phyloP scores from a whole-genome alignment of 306 rosid species.

The Quercus alba region DNA sequence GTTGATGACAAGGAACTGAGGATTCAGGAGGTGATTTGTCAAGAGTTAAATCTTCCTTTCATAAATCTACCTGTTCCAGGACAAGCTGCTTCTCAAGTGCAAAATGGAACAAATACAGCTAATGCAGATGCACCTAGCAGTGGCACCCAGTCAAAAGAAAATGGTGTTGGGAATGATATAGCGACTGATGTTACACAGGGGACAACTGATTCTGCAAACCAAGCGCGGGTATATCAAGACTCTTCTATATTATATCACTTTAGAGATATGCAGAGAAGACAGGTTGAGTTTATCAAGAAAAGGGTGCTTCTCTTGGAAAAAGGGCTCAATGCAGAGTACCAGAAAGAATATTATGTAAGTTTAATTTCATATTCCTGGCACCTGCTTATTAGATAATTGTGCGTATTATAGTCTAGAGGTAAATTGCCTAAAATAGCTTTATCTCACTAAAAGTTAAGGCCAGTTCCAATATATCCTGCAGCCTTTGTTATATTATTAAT shows the following conservation, averaged over 20 bases:
- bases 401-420: neutral
- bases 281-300: slow-evolving; percentile 89
- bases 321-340: slow-evolving; percentile 85
- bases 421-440: slow-evolving; percentile 5
- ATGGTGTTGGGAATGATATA: slow-evolving; percentile 51
- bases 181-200: slow-evolving; percentile 57
- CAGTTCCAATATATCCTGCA: slow-evolving; percentile 2
- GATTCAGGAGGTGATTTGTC: slow-evolving; percentile 88
- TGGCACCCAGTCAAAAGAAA: slow-evolving; percentile 54
- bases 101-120: slow-evolving; percentile 50
- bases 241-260: slow-evolving; percentile 58
- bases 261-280: slow-evolving; percentile 97
- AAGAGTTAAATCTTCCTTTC: slow-evolving; percentile 89
- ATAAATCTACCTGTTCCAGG: slow-evolving; percentile 69
- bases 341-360: slow-evolving; percentile 88
- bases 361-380: neutral
- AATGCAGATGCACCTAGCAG: slow-evolving; percentile 48
- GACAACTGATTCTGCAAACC: slow-evolving; percentile 57
- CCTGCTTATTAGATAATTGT: slow-evolving; percentile 5
- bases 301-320: slow-evolving; percentile 98
- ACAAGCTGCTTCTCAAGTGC: slow-evolving; percentile 59
- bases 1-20: slow-evolving; percentile 88
- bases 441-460: neutral
- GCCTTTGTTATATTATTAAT: neutral
- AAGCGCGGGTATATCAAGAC: slow-evolving; percentile 57